phyloP scores from a whole-genome alignment of 2,329 filamentous ascomycete genomes.

The Nannizzia gypsea region DNA sequence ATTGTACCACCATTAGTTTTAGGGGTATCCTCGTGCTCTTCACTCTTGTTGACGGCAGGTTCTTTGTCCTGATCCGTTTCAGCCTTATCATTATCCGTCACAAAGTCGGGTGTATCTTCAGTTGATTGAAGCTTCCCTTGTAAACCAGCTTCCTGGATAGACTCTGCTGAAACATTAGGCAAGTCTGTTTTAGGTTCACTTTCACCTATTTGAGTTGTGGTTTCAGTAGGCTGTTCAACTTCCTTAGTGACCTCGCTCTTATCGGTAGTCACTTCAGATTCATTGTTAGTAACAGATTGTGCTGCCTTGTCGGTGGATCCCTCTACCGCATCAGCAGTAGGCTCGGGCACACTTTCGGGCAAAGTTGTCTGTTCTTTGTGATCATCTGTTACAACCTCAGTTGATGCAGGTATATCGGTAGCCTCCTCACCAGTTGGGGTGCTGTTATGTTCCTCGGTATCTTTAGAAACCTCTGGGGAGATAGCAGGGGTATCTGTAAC shows the following conservation, averaged over 20 bases:
- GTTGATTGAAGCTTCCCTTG: background rate
- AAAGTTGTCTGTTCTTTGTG: background rate
- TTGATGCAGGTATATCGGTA: background rate
- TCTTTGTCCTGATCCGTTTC: background rate
- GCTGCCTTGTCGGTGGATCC: background rate
- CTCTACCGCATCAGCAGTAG: background rate
- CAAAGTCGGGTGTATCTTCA: background rate
- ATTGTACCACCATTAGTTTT: slow-evolving; percentile 3
- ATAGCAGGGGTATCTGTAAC: background rate
- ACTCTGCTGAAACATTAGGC: background rate
- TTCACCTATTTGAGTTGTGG: background rate
- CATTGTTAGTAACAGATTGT: background rate
- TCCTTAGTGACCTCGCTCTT: background rate
- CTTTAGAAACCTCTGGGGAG: background rate
- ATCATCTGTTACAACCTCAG: background rate
- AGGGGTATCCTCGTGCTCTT: background rate
- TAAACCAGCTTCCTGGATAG: background rate
- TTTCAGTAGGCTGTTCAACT: background rate
- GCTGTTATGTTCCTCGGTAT: background rate
- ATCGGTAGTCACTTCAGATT: background rate
- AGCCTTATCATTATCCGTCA: background rate
- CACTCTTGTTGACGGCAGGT: background rate
- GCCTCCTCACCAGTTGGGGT: background rate
- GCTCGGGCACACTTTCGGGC: background rate
- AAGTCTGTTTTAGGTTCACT: background rate